Base-by-base conservation (phyloP, 2,329 filamentous ascomycete genomes). In the Chaetoscypha palmicola region DNA sequence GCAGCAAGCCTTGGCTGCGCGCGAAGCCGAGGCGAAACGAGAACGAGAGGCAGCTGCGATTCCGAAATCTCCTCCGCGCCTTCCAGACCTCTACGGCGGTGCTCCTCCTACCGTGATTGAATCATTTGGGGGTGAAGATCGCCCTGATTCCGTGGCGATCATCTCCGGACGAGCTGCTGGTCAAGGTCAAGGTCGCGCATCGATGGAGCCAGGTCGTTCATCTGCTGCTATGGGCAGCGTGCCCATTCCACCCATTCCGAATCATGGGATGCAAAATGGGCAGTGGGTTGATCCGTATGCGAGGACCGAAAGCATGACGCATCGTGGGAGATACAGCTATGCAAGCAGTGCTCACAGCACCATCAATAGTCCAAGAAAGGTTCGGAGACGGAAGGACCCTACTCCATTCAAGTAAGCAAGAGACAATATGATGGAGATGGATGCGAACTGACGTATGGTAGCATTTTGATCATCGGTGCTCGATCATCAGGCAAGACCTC, bases 261-360 rank as follows among this genome's bases (percentile, higher is more conserved):
- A 28, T 3, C 48, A 44, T 48, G 56, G 49, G 7, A 45, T 28
- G 23, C 49, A 47, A 22, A 56, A 53, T 52, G 75, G 75, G 46
- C 75, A 74, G 37, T 76, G 71, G 57, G 73, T 77, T 51, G 88
- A 94, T 58, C 84, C 86, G 11, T 92, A 92, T 61, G 80, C 84
- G 35, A 78, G 86, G 51, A 83, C 85, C 26, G 87, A 94, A 70
- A 96, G 91, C 73, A 96, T 97, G 87, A 90, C 91, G 56, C 83
- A 97, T 66, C 88, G 92, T 56, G 89, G 91, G 48, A 85, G 92
- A 54, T 95, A 94, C 68, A 96, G 90, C 69, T 97, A 96, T 68
- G 89, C 91, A 45, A 94, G 86, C 69, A 94, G 86, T 66, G 84
- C 86, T 42, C 78, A 91, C 54, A 95, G 87, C 71, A 85, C 87